phyloP scores from a whole-genome alignment of 257 asterid genomes.

The Solanum rostratum region DNA sequence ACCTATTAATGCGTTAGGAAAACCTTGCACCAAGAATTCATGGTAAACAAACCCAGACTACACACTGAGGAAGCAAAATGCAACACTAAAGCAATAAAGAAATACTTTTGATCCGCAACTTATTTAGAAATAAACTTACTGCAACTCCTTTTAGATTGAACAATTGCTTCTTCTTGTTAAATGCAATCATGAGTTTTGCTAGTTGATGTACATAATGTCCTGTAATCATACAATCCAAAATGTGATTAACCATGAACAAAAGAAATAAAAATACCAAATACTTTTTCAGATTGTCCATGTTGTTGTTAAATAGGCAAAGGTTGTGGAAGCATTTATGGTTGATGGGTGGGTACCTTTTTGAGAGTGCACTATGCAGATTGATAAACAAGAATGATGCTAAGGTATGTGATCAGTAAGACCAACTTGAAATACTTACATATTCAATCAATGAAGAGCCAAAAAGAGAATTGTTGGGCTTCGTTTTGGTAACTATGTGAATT shows the following conservation, averaged over 20 bases:
- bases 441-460: conserved; percentile 68
- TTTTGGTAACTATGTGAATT: conserved; percentile 41
- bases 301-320: background rate
- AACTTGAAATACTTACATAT: conserved; percentile 35
- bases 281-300: background rate
- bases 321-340: background rate
- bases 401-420: background rate
- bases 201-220: conserved; percentile 73
- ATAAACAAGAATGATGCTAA: background rate
- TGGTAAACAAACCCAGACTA: no score
- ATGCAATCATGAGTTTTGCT: conserved; percentile 46
- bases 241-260: background rate
- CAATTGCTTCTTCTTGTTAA: conserved; percentile 32
- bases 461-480: conserved; percentile 36
- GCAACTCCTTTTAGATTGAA: conserved; percentile 62
- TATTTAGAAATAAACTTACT: conserved; percentile 23
- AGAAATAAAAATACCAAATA: background rate
- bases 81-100: background rate
- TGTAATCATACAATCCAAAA: conserved; percentile 8
- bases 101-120: background rate
- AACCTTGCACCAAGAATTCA: no score
- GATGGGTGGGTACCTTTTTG: background rate
- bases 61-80: no score
- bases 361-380: background rate
- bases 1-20: no score